Percentiles rank a stretch among this genome's conserved stretches.
Evolutionary conservation across 441 rosid genomes (phyloP).

Genomic region (Cnidoscolus chayamansa): DNA sequence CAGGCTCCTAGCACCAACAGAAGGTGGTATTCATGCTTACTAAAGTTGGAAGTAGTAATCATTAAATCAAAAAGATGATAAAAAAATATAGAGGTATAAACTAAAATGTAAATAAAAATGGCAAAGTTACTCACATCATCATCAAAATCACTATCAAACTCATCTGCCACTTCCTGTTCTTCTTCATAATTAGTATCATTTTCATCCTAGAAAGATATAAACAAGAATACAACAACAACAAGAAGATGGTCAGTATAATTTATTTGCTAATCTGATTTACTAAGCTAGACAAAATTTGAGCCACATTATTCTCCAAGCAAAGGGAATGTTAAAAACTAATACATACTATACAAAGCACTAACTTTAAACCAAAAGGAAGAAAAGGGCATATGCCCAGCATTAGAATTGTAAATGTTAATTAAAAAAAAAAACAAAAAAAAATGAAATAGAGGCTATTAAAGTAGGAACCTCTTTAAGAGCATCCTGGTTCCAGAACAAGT

Average conservation of each 20-base stretch:
- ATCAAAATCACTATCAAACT: slow-evolving; percentile 89
- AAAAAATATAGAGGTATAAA: not conserved
- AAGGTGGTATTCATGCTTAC: slow-evolving; percentile 19
- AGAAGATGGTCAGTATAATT: not conserved
- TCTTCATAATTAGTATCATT: slow-evolving; percentile 73
- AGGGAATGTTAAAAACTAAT: not conserved
- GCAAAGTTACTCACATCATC: slow-evolving; percentile 63
- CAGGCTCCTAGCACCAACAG: slow-evolving; percentile 69
- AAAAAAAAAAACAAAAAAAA: not conserved
- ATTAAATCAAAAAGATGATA: slow-evolving; percentile 1
- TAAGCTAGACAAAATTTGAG: not conserved
- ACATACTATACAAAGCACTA: not conserved
- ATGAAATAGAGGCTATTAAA: not conserved
- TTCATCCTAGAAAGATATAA: slow-evolving; percentile 53
- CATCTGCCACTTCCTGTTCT: slow-evolving; percentile 85
- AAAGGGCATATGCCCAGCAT: not conserved
- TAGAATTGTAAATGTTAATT: not conserved
- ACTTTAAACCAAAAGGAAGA: not conserved
- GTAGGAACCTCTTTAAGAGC: slow-evolving; percentile 77
- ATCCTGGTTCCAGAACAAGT: slow-evolving; percentile 90
- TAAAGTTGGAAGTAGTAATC: slow-evolving; percentile 15
- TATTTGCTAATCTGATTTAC: not conserved
- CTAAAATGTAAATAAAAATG: not conserved
- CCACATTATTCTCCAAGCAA: not conserved
- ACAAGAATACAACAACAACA: not conserved